A percentile compares a stretch with the other conserved stretches of the same genome.
These are phyloP conservation scores for Ophiosphaerella herpotricha DNA, from an alignment of 2,329 filamentous ascomycete genomes.

Conservation along the genomic window DNA sequence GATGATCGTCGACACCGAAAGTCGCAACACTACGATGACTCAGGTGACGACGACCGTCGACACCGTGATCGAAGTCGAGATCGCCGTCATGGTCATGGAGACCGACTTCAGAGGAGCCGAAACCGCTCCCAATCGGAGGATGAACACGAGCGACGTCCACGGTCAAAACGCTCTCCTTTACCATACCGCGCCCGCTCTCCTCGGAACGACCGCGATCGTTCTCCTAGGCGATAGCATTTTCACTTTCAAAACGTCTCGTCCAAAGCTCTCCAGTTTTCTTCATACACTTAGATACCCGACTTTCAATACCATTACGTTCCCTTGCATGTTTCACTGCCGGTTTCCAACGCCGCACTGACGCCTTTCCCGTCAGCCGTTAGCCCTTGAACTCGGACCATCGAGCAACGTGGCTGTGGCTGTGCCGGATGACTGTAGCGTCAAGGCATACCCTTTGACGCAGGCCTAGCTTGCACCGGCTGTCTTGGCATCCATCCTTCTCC, in stretches of 20 bases:
- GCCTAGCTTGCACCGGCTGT: background rate
- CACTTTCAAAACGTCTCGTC: background rate
- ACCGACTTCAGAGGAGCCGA: slow-evolving; percentile 14
- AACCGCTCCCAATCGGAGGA: slow-evolving; percentile 10
- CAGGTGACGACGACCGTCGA: slow-evolving; percentile 13
- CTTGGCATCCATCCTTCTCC: background rate
- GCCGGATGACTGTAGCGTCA: background rate
- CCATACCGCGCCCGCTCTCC: slow-evolving; percentile 26
- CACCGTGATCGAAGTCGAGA: slow-evolving; percentile 18
- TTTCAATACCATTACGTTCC: too few species aligned
- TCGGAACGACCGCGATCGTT: background rate
- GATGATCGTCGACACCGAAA: slow-evolving; percentile 12
- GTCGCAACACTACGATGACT: slow-evolving; percentile 11
- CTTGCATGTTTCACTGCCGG: too few species aligned
- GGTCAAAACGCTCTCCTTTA: slow-evolving; percentile 16
- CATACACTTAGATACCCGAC: too few species aligned
- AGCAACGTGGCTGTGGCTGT: background rate
- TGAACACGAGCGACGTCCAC: slow-evolving; percentile 9
- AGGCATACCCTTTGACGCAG: background rate
- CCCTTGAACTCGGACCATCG: too few species aligned
- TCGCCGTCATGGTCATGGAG: slow-evolving; percentile 12
- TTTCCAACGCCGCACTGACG: background rate
- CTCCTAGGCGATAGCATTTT: background rate
- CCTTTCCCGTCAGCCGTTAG: background rate
- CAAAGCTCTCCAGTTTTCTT: background rate